Evolutionary conservation across 2,329 filamentous ascomycete genomes (phyloP).

Genomic region (Botrytis sinoallii): DNA sequence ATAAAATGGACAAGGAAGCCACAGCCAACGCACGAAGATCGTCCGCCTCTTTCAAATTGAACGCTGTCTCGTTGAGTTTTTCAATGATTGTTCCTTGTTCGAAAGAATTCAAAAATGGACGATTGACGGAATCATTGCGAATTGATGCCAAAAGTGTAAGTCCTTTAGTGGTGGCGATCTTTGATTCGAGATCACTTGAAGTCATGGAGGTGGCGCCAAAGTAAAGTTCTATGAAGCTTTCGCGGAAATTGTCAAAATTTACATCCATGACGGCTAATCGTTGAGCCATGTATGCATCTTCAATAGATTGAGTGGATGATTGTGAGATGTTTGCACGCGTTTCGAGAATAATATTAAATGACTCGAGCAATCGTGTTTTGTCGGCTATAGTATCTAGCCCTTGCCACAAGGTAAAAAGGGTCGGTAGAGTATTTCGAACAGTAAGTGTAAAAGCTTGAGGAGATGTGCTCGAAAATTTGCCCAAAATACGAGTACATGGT

Average conservation of each 20-base stretch:
- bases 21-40: constrained; percentile 28
- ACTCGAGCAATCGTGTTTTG: constrained; percentile 27
- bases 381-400: constrained; percentile 4
- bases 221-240: constrained; percentile 23
- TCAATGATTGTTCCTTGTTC: constrained; percentile 31
- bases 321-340: constrained; percentile 25
- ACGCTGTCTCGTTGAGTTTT: constrained; percentile 28
- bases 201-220: constrained; percentile 26
- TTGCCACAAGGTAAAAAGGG: constrained; percentile 13
- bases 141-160: constrained; percentile 30
- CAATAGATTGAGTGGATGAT: background rate
- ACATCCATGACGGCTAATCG: background rate
- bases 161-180: constrained; percentile 30
- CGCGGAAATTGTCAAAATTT: constrained; percentile 17
- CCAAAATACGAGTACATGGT: constrained; percentile 17
- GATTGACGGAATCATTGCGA: constrained; percentile 22
- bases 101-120: constrained; percentile 24
- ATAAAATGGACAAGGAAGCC: constrained; percentile 29
- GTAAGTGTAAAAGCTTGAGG: constrained; percentile 9
- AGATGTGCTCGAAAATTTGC: constrained; percentile 16
- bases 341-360: constrained; percentile 34
- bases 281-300: background rate
- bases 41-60: constrained; percentile 18
- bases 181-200: constrained; percentile 24
- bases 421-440: background rate